Conservation (phyloP, 768 basidiomycete genomes). For the Auricularia cornea region DNA sequence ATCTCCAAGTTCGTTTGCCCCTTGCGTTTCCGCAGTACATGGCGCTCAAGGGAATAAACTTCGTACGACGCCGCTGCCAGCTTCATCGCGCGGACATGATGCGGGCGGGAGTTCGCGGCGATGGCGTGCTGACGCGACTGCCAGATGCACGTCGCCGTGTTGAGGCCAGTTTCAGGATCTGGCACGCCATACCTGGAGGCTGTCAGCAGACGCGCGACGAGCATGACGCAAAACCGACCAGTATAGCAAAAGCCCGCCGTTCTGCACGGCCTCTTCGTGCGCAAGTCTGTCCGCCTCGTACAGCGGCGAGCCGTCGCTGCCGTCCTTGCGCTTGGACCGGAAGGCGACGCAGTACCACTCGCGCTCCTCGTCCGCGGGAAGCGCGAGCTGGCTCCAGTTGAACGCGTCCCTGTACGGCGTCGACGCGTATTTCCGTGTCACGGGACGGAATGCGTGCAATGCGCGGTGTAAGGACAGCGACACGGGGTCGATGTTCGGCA, state of each 20-base stretch:
- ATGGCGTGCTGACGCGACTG: conserved; percentile 77
- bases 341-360: conserved; percentile 95
- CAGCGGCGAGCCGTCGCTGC: conserved; percentile 59
- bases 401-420: conserved; percentile 68
- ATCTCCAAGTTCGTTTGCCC: conserved; percentile 54
- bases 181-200: conserved; percentile 95
- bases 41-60: conserved; percentile 67
- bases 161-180: conserved; percentile 62
- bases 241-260: conserved; percentile 53
- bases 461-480: conserved; percentile 83
- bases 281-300: conserved; percentile 83
- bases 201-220: not conserved
- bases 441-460: conserved; percentile 64
- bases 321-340: conserved; percentile 63
- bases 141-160: conserved; percentile 96
- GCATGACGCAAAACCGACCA: not conserved
- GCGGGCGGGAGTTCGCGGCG: conserved; percentile 68
- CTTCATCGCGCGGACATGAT: conserved; percentile 76
- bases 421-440: conserved; percentile 50
- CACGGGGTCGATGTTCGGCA: conserved; percentile 79
- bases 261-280: conserved; percentile 86
- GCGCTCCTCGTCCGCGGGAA: conserved; percentile 63
- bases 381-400: conserved; percentile 70
- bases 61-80: conserved; percentile 74
- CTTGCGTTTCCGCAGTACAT: conserved; percentile 55